A percentile compares a stretch with the other conserved stretches of the same genome.
Conservation (phyloP, 2,329 filamentous ascomycete species). For the Cladophialophora chaetospira region DNA sequence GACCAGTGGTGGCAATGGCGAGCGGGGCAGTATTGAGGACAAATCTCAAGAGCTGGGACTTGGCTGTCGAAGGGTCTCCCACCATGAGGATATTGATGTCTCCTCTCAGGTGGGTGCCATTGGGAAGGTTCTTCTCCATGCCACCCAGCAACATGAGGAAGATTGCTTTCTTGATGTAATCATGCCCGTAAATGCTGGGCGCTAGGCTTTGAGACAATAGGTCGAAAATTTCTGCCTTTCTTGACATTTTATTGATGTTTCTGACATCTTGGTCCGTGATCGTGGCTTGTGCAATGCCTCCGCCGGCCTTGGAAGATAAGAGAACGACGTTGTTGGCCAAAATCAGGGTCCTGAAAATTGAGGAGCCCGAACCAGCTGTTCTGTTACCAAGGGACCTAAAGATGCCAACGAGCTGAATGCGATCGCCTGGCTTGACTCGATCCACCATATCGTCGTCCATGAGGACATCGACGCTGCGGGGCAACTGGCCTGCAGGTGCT, state of each 20-base stretch:
- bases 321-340: conserved; percentile 94
- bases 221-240: conserved; percentile 91
- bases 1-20: conserved; percentile 94
- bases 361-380: conserved; percentile 86
- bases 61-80: conserved; percentile 95
- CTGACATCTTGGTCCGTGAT: conserved; percentile 97
- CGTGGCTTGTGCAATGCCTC: conserved; percentile 84
- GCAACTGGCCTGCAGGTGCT: conserved; percentile 91
- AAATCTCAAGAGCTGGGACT: conserved; percentile 96
- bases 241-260: conserved; percentile 97
- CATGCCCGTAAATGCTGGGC: conserved; percentile 94
- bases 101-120: conserved; percentile 94
- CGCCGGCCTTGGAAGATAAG: conserved; percentile 92
- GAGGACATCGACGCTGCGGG: conserved; percentile 92
- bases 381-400: conserved; percentile 93
- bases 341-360: conserved; percentile 91
- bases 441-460: conserved; percentile 96
- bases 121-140: conserved; percentile 98
- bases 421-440: conserved; percentile 89
- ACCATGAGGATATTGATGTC: conserved; percentile 99
- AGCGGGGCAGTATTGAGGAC: conserved; percentile 95
- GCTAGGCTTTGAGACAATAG: conserved; percentile 91
- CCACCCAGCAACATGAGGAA: conserved; percentile 91
- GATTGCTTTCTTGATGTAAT: conserved; percentile 97
- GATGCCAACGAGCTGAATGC: conserved; percentile 95